Base-by-base conservation (phyloP, 2,329 filamentous ascomycete genomes). In the Fusarium oligoseptatum region DNA sequence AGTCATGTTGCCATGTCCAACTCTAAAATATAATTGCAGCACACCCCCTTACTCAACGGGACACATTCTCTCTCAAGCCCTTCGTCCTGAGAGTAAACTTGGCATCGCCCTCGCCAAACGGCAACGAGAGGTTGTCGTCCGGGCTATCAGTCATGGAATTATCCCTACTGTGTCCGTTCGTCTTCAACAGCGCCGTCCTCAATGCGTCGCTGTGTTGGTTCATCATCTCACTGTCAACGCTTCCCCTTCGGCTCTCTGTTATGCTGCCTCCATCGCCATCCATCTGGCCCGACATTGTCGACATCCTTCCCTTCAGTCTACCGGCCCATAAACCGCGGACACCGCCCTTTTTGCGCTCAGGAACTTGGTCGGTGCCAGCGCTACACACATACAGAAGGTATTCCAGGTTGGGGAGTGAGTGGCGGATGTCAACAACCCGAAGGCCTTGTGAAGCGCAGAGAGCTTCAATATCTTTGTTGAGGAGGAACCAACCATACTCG, bases 401-500 rank as follows among this genome's bases (percentile, higher is more conserved):
- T 81, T 98, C 97, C 11, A 99, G 86, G 80, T 99, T 99, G 2
- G 96, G 95, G 8, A 98, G 85, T 0, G 96, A 97, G 76, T 98
- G 95, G 6, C 97, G 90, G 20, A 98, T 95, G 79, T 99, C 97
- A 72, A 98, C 89, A 1, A 97, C 92, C 56, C 92, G 92, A 14
- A 98, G 85, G 0, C 93, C 93, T 74, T 95, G 92, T 1, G 88
- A 86, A 4, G 86, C 84, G 69, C 90, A 92, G 4, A 92, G 85
- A 0, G 87, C 84, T 77, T 98, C 95, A 66, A 99, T 95, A 80
- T 98, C 87, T 83, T 98, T 98, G 85, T 98, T 98, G 15, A 99
- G 88, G n/a, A 98, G 86, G 78, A 98, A 99, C 80, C 98, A 97
- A 12, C 88, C 97, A 81, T 98, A 99, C 78, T 98, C 96, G 82